These are phyloP conservation scores for Rutstroemia sydowiana DNA, from an alignment of 2,329 filamentous ascomycete genomes.

Conservation along the genomic window DNA sequence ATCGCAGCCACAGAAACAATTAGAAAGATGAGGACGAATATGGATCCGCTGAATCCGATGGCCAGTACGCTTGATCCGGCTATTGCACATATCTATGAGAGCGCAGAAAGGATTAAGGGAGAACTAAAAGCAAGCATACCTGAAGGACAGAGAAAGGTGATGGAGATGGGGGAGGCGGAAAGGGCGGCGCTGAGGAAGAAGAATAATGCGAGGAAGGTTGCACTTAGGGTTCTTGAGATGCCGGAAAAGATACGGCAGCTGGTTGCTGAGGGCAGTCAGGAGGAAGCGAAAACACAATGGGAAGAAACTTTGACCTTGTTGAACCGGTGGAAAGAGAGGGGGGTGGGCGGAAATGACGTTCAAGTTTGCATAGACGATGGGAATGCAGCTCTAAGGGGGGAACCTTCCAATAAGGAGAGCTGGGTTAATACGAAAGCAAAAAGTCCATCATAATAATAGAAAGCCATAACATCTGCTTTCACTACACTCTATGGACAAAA, in stretches of 20 bases:
- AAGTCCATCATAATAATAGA: constrained; percentile 12
- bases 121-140: constrained; percentile 21
- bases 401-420: constrained; percentile 18
- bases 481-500: too few relatives aligned
- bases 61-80: constrained; percentile 67
- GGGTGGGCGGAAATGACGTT: constrained; percentile 29
- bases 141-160: constrained; percentile 46
- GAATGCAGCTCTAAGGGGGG: constrained; percentile 27
- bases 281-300: constrained; percentile 50
- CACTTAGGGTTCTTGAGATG: constrained; percentile 21
- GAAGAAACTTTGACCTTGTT: constrained; percentile 19
- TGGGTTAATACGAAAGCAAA: constrained; percentile 19
- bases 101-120: constrained; percentile 22
- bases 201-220: constrained; percentile 17
- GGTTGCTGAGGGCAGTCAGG: constrained; percentile 49
- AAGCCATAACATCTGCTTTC: background rate
- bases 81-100: constrained; percentile 63
- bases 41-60: constrained; percentile 69
- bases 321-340: constrained; percentile 28
- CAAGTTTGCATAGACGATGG: constrained; percentile 30
- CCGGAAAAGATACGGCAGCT: constrained; percentile 45
- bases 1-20: constrained; percentile 97
- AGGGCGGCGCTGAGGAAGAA: constrained; percentile 12
- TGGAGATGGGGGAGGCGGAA: constrained; percentile 54
- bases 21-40: constrained; percentile 73